Evolutionary conservation across 345 rosid genomes (phyloP), one percentile per base, ranked within the genome.

Genomic region (Pugionium cornutum): DNA sequence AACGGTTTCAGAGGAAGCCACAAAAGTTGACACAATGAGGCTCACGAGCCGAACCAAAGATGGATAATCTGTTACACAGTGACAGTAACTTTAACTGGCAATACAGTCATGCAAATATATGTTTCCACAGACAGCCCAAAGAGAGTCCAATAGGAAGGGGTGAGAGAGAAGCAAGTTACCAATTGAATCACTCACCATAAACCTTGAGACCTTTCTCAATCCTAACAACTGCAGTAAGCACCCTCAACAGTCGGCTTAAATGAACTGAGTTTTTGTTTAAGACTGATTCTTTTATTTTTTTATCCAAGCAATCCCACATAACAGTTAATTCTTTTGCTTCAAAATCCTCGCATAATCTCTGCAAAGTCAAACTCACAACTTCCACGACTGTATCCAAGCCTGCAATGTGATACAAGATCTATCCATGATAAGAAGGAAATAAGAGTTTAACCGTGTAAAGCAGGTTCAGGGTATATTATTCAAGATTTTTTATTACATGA

Each of bases 281-380:
- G 51, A 76, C 62, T 75, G 79, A 68, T 37, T 65, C 75, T 9
- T 46, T 76, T 54, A 83, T 83, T 75, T 81, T 78, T 56, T 73
- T 61, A 77, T 78, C 62, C 71, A 94, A 74, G 82, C 83, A 78
- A 44, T 79, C 44, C 85, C 87, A 83, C 63, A 90, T 51, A 57
- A 77, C 58, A 55, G 11, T 58, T 74, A 86, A 77, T 67, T 86
- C 82, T 71, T 73, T 53, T 31, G 81, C 65, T 62, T 81, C 86
- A 51, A 85, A 72, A 75, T 79, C 84, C 66, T 81, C 83, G 53
- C 86, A 81, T 67, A 85, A 50, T 72, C 95, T 86, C 65, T 69
- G 62, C 53, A 86, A 85, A 63, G 84, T 49, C 41, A 76, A 31
- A 65, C 53, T 67, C 66, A 84, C 76, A 76, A 90, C 95, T 66